Evolutionary conservation across 2,329 filamentous ascomycete genomes (phyloP), one percentile per base, ranked within the genome.

Genomic region (Knufia petricola): DNA sequence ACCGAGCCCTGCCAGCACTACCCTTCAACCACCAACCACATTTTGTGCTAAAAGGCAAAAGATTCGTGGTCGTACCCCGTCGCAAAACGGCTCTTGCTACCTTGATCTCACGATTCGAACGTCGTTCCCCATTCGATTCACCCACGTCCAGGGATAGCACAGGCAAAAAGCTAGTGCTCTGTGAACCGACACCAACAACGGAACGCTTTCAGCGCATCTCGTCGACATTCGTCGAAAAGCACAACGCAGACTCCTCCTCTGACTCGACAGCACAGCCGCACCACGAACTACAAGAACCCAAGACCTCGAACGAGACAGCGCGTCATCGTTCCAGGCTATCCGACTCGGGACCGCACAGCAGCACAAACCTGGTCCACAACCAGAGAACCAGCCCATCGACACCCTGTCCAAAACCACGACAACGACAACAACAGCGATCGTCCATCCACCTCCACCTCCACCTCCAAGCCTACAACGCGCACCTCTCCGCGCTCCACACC

Each of bases 51-150:
- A 46, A 49, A 26, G 55, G 54, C 32, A 49, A 46, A 6, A 50
- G 54, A n/a, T 48, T 56, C 24, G 30, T 50, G 7, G 50, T 56
- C 32, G 46, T 52, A 8, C 50, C 55, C 2, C 32, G 32, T 4
- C 49, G 55, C 36, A 52, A 56, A 47, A 56, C 52, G 12, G 55
- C 53, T 3, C 46, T 59, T 13, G 51, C 55, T 13, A 55, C 54
- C 15, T 55, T 58, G 26, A 57, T 57, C 24, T 50, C 53, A 6
- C 46, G 43, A 28, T 57, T 50, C 28, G 56, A 58, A 50, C 54
- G 51, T 3, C 37, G n/a, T 9, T 36, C 50, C 7, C 56, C 55
- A 17, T 41, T 48, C 20, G 38, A 41, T 34, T n/a, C 38, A 13
- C 19, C 23, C 9, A 17, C 23, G 13, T 15, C 42, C 8, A 8